phyloP scores from a whole-genome alignment of 768 basidiomycete genomes.

The Boletus coccyginus region DNA sequence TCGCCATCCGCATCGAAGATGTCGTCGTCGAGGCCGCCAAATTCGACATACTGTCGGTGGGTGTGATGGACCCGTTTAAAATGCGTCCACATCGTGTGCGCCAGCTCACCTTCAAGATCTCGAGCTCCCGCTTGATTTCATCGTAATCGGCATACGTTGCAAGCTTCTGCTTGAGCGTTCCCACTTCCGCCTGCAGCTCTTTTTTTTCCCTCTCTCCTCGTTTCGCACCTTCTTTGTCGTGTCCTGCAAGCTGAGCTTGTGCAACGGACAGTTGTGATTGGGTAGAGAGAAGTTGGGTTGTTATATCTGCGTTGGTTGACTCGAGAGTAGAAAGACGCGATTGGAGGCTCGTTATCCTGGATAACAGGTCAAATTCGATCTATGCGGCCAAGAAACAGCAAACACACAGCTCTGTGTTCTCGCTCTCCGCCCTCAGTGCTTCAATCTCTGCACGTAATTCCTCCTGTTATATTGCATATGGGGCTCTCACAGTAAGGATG shows the following conservation, averaged over 20 bases:
- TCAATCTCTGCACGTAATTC: conserved; percentile 95
- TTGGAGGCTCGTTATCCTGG: conserved; percentile 47
- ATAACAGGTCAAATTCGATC: not conserved
- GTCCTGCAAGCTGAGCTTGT: conserved; percentile 19
- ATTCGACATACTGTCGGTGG: conserved; percentile 82
- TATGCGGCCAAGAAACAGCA: not conserved
- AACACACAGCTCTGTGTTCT: conserved; percentile 66
- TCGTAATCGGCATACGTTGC: conserved; percentile 85
- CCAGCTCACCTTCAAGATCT: conserved; percentile 88
- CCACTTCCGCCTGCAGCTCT: conserved; percentile 59
- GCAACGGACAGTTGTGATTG: conserved; percentile 20
- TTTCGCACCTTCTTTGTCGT: conserved; percentile 14
- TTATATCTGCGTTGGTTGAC: conserved; percentile 36
- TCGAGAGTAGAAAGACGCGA: conserved; percentile 74
- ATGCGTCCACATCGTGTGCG: too few species aligned
- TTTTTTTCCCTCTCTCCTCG: conserved; percentile 16
- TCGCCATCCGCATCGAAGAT: conserved; percentile 55
- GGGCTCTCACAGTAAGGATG: not conserved
- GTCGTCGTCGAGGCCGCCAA: conserved; percentile 77
- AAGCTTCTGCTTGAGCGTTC: conserved; percentile 64
- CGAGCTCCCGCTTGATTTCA: conserved; percentile 95
- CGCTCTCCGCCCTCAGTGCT: conserved; percentile 74
- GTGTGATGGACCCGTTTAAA: not conserved
- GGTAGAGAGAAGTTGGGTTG: conserved; percentile 9
- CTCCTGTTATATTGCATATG: conserved; percentile 51